phyloP scores from a whole-genome alignment of 2,329 filamentous ascomycete genomes.

The Penicillium concentricum region DNA sequence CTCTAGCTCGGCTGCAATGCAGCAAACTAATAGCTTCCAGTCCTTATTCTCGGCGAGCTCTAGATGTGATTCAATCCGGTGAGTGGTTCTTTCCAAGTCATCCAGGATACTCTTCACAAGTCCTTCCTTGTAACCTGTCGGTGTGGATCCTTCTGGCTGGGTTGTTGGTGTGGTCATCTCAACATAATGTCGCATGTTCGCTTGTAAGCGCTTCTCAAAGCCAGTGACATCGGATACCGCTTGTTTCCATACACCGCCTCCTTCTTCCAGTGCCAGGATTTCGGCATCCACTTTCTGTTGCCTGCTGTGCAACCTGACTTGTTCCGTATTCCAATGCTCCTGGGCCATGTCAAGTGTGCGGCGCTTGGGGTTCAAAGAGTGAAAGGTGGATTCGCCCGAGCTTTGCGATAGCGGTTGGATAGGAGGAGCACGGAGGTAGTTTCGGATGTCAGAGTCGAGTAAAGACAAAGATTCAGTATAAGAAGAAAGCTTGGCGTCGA shows the following conservation, averaged over 20 bases:
- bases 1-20: constrained; percentile 62
- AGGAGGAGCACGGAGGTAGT: constrained; percentile 52
- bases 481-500: constrained; percentile 59
- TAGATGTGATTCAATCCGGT: constrained; percentile 50
- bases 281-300: constrained; percentile 52
- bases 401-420: constrained; percentile 37
- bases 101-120: constrained; percentile 36
- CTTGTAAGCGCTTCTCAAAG: constrained; percentile 47
- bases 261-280: constrained; percentile 58
- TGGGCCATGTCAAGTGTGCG: constrained; percentile 61
- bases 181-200: constrained; percentile 34
- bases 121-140: constrained; percentile 22
- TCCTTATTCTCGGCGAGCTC: constrained; percentile 52
- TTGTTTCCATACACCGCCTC: constrained; percentile 58
- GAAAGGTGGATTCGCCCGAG: constrained; percentile 43
- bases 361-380: constrained; percentile 54
- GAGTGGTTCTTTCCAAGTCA: constrained; percentile 49
- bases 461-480: constrained; percentile 57
- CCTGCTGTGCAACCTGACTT: constrained; percentile 44
- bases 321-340: constrained; percentile 56
- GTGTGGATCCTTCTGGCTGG: constrained; percentile 9
- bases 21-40: constrained; percentile 63
- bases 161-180: constrained; percentile 23
- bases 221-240: constrained; percentile 51
- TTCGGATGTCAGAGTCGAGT: constrained; percentile 54